Percentiles rank a stretch among this genome's conserved stretches.
Conservation (phyloP, 208 protist species). For the Trypanosoma avium region DNA sequence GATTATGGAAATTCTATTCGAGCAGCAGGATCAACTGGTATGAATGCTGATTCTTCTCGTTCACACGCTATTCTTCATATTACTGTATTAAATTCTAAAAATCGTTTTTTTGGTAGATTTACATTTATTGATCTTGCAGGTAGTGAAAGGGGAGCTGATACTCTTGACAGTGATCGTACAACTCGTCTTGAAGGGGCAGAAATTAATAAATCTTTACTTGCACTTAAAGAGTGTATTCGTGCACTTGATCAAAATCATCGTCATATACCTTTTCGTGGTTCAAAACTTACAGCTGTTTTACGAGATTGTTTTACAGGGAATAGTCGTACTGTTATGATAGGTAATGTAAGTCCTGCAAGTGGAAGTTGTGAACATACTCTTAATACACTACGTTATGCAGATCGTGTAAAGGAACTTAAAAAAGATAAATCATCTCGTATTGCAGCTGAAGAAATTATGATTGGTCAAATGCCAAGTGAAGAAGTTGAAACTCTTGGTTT, state of each 20-base stretch:
- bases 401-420: slow-evolving; percentile 96
- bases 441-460: slow-evolving; percentile 91
- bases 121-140: slow-evolving; percentile 99
- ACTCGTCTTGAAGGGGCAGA: slow-evolving; percentile 97
- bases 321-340: slow-evolving; percentile 96
- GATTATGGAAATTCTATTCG: slow-evolving; percentile 62
- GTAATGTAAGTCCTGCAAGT: slow-evolving; percentile 92
- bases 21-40: slow-evolving; percentile 57
- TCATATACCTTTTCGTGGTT: slow-evolving; percentile 98
- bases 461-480: slow-evolving; percentile 90
- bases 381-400: slow-evolving; percentile 98
- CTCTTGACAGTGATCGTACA: slow-evolving; percentile 91
- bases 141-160: slow-evolving; percentile 97
- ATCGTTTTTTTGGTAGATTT: slow-evolving; percentile 91
- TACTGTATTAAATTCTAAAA: slow-evolving; percentile 63
- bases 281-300: slow-evolving; percentile 97
- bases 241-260: slow-evolving; percentile 93
- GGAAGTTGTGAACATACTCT: slow-evolving; percentile 95
- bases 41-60: slow-evolving; percentile 60
- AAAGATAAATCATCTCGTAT: slow-evolving; percentile 80
- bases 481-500: slow-evolving; percentile 82
- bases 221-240: slow-evolving; percentile 98
- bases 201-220: slow-evolving; percentile 99
- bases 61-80: slow-evolving; percentile 93
- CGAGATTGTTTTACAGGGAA: slow-evolving; percentile 97